Evolutionary conservation across 805 yeast genomes (phyloP), one percentile per base, ranked within the genome.

Genomic region (Citeromyces matritensis): DNA sequence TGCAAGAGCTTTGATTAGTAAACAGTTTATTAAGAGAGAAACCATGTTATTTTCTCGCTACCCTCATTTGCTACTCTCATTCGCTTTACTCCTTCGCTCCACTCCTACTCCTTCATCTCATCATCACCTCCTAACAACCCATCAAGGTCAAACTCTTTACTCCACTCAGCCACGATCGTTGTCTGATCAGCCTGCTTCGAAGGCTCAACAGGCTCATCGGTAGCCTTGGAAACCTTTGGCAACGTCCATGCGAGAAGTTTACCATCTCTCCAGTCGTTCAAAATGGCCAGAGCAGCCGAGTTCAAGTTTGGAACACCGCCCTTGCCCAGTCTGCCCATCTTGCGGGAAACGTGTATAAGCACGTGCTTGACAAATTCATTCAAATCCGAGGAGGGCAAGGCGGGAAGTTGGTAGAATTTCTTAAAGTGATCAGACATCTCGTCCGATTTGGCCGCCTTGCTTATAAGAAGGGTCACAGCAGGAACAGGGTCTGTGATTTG

Each of bases 231-330:
- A 30, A 42, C 40, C 37, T 37, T 77, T 31, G 95, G 94, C 43
- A 75, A 57, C 3, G 82, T 73, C 95, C 95, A 91, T 30, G 96
- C 94, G 34, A 77, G 56, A 44, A 91, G 73, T 50, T 91, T 73
- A 36, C 98, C 98, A 53, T 86, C 96, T 57, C 95, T 74, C 97
- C 97, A 91, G 57, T 91, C 98, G 45, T 71, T 83, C 48, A 91
- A 63, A 9, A 91, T 78, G 24, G 80, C 64, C 44, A 69, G 52
- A 24, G 93, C 95, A 6, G 97, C 94, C 40, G 86, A 66, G 36
- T 73, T 78, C 39, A 91, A 53, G 51, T 91, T 85, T 35, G 97
- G 95, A 36, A 91, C 57, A 48, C 98, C 98, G 27, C 95, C 95
- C 47, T 71, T 79, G 31, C 94, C 84, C 39, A 91, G 63, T 55